Percentiles rank a stretch among this genome's conserved stretches.
These are phyloP conservation scores for Exophiala sideris DNA, from an alignment of 2,329 filamentous ascomycete species.

Conservation along the genomic window DNA sequence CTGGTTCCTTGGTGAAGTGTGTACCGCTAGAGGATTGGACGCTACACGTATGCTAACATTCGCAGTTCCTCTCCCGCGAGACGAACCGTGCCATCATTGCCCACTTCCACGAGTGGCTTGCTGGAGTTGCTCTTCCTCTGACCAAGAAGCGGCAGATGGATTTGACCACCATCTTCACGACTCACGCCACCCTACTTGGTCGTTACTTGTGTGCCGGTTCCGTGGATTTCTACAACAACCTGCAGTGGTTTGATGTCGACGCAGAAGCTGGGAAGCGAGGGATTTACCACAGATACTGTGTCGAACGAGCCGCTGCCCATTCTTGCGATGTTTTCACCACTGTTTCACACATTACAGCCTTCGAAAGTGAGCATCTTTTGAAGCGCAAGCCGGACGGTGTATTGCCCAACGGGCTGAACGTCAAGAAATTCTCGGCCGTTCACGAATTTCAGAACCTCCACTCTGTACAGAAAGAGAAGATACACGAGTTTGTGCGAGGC, in stretches of 20 bases:
- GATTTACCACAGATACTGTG: conserved; percentile 98
- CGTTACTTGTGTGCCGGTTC: conserved; percentile 96
- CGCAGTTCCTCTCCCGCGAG: conserved; percentile 87
- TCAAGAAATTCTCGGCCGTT: conserved; percentile 96
- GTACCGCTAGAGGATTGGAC: conserved; percentile 27
- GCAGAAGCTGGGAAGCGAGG: conserved; percentile 95
- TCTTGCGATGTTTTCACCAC: conserved; percentile 96
- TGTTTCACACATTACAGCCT: conserved; percentile 96
- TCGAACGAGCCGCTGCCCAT: conserved; percentile 90
- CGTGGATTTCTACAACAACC: conserved; percentile 98
- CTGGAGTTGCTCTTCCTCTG: conserved; percentile 86
- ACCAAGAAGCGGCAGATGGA: conserved; percentile 94
- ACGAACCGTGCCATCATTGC: conserved; percentile 89
- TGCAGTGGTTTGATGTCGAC: conserved; percentile 95
- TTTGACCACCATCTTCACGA: conserved; percentile 97
- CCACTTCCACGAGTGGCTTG: conserved; percentile 98
- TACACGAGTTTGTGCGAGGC: conserved; percentile 94
- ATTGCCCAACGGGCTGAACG: conserved; percentile 92
- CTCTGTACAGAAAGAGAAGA: conserved; percentile 94
- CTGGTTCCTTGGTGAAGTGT: conserved; percentile 96
- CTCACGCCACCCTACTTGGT: conserved; percentile 90
- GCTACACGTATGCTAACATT: conserved; percentile 11
- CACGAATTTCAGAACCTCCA: conserved; percentile 99
- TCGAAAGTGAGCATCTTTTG: conserved; percentile 93
- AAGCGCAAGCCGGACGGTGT: conserved; percentile 98